Percentiles rank a stretch among this genome's conserved stretches.
These are phyloP conservation scores for Saksenaea vasiformis DNA, from an alignment of 371 early-diverging fungal species.

Conservation along the genomic window DNA sequence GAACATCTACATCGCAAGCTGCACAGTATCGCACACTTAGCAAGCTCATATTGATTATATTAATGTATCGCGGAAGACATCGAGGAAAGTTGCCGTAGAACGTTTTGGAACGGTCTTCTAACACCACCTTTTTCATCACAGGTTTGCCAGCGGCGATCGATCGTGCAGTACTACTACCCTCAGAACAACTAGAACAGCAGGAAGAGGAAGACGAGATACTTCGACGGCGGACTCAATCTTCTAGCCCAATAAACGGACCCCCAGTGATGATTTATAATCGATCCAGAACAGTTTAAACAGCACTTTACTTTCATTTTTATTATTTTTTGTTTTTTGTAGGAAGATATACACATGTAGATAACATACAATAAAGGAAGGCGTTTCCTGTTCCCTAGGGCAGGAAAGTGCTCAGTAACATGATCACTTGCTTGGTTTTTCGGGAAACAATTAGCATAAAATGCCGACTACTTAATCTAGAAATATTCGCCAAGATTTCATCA, in stretches of 20 bases:
- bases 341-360: too few relatives aligned
- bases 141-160: constrained; percentile 53
- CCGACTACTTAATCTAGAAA: too few relatives aligned
- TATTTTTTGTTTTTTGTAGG: too few relatives aligned
- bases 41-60: constrained; percentile 39
- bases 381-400: too few relatives aligned
- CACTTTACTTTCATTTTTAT: too few relatives aligned
- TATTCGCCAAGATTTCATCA: too few relatives aligned
- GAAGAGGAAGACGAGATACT: not conserved
- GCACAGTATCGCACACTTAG: constrained; percentile 41
- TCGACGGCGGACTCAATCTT: not conserved
- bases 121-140: not conserved
- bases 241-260: not conserved
- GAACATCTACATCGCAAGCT: constrained; percentile 34
- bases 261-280: not conserved
- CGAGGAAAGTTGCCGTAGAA: constrained; percentile 29
- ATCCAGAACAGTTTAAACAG: not conserved
- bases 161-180: constrained; percentile 47
- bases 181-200: constrained; percentile 25
- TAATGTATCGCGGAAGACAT: constrained; percentile 54
- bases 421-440: too few relatives aligned
- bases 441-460: too few relatives aligned
- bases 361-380: too few relatives aligned
- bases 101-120: not conserved
- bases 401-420: too few relatives aligned